These are phyloP conservation scores for Kodamaea sp. DNA, from an alignment of 1,139 yeast genomes.

Conservation along the genomic window DNA sequence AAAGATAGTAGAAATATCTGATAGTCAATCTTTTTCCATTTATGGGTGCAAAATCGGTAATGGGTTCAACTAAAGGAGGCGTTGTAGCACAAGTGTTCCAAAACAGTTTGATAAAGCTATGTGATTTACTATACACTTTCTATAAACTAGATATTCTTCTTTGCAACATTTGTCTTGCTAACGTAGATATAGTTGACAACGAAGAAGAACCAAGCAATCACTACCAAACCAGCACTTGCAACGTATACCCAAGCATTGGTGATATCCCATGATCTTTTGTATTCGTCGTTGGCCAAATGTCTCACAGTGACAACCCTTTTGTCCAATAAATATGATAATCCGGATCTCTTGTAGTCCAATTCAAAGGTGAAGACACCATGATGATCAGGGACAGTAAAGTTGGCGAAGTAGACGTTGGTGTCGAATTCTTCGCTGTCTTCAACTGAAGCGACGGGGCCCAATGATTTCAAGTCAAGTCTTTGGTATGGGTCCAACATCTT, in stretches of 20 bases:
- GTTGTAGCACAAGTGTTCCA: no score
- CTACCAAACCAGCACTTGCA: constrained; percentile 68
- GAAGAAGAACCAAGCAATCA: constrained; percentile 74
- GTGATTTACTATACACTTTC: background rate
- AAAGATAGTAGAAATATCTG: constrained; percentile 25
- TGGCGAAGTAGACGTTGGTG: constrained; percentile 33
- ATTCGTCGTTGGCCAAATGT: constrained; percentile 95
- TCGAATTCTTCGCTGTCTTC: constrained; percentile 50
- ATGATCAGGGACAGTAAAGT: constrained; percentile 85
- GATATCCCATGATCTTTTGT: constrained; percentile 90
- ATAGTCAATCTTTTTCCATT: background rate
- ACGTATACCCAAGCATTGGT: constrained; percentile 92
- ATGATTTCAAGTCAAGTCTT: constrained; percentile 59
- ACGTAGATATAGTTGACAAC: constrained; percentile 63
- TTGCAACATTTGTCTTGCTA: constrained; percentile 30
- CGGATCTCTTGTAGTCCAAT: constrained; percentile 79
- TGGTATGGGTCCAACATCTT: constrained; percentile 95
- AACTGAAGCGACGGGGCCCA: constrained; percentile 42
- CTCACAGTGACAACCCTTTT: constrained; percentile 78
- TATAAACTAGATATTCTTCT: constrained; percentile 33
- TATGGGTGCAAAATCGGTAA: no score
- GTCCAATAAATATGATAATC: constrained; percentile 67
- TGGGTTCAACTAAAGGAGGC: no score
- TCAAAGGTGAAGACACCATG: constrained; percentile 94
- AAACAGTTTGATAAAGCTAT: no score